phyloP scores from a whole-genome alignment of 306 rosid genomes.

The Crotalaria pallida region DNA sequence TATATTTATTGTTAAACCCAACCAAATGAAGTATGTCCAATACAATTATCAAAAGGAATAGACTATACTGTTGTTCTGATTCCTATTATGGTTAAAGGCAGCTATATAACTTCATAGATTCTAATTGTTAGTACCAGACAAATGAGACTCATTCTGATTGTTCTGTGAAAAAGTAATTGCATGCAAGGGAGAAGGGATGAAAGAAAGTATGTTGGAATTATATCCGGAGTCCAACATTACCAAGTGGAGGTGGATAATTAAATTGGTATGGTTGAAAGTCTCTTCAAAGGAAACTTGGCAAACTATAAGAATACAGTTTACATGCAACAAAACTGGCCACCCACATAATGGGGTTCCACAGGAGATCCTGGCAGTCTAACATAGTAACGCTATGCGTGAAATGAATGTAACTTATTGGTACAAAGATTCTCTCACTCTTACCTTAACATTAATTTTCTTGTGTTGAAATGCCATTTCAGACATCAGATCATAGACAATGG shows the following conservation, averaged over 20 bases:
- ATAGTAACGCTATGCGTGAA: not conserved
- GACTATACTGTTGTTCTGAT: not conserved
- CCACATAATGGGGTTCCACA: slow-evolving; percentile 14
- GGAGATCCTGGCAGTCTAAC: not conserved
- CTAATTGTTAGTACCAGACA: not conserved
- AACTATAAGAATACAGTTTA: not conserved
- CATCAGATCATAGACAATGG: slow-evolving; percentile 82
- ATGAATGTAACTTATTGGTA: slow-evolving; percentile 2
- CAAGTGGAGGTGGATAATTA: slow-evolving; percentile 1
- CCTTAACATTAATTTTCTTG: slow-evolving; percentile 66
- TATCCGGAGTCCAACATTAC: not conserved
- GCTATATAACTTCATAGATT: not conserved
- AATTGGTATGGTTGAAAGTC: not conserved
- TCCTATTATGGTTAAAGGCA: not conserved
- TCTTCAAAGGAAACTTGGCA: not conserved
- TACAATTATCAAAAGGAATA: not conserved
- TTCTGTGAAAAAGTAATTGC: not conserved
- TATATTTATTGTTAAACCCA: not conserved
- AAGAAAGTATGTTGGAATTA: not conserved
- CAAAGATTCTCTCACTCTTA: slow-evolving; percentile 26
- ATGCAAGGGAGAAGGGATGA: not conserved
- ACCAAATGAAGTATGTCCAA: not conserved
- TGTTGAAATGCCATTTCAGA: slow-evolving; percentile 84
- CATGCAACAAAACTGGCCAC: not conserved
- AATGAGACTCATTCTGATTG: slow-evolving; percentile 2